Evolutionary conservation across 192 early-diverging fungal genomes (phyloP).

Genomic region (Blastocladiella britannica): DNA sequence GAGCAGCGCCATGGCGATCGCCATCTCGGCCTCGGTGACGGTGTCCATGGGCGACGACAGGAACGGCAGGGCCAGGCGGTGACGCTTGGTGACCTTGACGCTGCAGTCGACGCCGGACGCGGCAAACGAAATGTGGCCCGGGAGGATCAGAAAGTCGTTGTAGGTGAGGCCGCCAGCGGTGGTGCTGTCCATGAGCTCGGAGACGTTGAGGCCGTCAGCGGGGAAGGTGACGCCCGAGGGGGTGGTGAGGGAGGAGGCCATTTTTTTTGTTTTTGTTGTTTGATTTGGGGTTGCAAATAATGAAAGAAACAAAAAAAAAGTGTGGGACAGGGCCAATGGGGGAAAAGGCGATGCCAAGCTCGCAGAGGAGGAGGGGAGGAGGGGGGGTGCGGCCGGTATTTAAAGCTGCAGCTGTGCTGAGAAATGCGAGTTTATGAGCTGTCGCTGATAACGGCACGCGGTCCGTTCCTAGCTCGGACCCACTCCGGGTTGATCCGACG

Average conservation of each 20-base stretch:
- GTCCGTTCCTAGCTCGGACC: too few species aligned
- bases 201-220: constrained; percentile 63
- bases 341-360: too few species aligned
- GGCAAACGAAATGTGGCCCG: constrained; percentile 86
- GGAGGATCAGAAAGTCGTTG: constrained; percentile 94
- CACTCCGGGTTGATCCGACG: too few species aligned
- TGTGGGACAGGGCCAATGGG: too few species aligned
- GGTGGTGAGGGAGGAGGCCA: not conserved
- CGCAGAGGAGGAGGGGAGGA: too few species aligned
- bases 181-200: constrained; percentile 61
- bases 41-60: constrained; percentile 96
- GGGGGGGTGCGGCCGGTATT: too few species aligned
- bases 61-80: constrained; percentile 79
- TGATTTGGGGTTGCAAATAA: not conserved
- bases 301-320: not conserved
- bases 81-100: constrained; percentile 73
- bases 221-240: not conserved
- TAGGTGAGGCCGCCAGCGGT: constrained; percentile 81
- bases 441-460: too few species aligned
- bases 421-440: too few species aligned
- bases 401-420: too few species aligned
- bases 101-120: constrained; percentile 57
- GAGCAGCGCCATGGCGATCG: constrained; percentile 82
- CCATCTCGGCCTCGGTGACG: constrained; percentile 96
- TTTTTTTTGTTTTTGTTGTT: not conserved